A percentile compares a stretch with the other conserved stretches of the same genome.
These are phyloP conservation scores for Porcisia hertigi DNA, from an alignment of 208 protist genomes.

Conservation along the genomic window DNA sequence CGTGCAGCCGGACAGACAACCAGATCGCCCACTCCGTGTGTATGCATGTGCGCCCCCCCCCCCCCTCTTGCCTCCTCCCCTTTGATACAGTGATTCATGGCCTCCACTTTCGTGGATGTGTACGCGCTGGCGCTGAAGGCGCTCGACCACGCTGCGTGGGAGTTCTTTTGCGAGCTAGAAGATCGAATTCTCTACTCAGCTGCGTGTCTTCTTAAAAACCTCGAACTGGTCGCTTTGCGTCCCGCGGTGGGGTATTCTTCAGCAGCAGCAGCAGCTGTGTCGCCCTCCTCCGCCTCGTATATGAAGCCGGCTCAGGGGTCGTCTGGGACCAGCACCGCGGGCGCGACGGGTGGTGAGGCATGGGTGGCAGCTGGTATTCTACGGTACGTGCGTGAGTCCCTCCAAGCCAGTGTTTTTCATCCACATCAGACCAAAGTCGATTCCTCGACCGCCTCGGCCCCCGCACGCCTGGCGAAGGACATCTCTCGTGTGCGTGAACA, in stretches of 20 bases:
- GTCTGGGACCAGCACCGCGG: not conserved
- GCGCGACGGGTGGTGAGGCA: not conserved
- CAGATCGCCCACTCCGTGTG: no score
- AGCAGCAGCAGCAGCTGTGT: not conserved
- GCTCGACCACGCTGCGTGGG: constrained; percentile 4
- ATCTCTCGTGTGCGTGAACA: not conserved
- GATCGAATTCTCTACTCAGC: constrained; percentile 3
- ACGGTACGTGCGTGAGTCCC: not conserved
- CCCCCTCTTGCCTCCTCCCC: no score
- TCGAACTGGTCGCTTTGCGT: constrained; percentile 3
- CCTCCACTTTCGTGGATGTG: not conserved
- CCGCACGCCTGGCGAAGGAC: not conserved
- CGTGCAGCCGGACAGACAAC: no score
- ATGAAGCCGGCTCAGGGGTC: not conserved
- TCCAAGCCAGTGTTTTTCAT: not conserved
- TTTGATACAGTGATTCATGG: not conserved
- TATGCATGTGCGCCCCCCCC: no score
- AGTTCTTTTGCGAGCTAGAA: not conserved
- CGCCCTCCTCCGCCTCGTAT: not conserved
- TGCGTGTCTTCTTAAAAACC: not conserved
- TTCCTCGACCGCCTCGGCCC: not conserved
- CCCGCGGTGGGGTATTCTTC: not conserved
- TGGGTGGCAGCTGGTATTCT: not conserved
- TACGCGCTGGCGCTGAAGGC: constrained; percentile 2
- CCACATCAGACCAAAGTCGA: not conserved